Evolutionary conservation across 805 yeast genomes (phyloP).

Genomic region (Lipomyces starkeyi): DNA sequence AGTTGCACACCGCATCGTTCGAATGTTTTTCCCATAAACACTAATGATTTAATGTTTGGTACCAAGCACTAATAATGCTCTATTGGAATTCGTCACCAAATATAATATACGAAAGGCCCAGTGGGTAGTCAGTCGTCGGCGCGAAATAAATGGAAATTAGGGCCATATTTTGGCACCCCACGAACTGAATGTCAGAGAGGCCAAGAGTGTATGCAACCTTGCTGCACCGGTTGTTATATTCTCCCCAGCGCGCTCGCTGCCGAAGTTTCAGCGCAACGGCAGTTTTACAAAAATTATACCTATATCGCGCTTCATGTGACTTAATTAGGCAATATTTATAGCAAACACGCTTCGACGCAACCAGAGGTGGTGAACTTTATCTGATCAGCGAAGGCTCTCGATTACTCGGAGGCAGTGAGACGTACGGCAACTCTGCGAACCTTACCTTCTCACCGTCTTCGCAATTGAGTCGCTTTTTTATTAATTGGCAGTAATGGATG

Average conservation of each 20-base stretch:
- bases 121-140: neutral
- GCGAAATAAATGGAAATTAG: neutral
- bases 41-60: too few relatives aligned
- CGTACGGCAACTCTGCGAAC: neutral
- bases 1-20: neutral
- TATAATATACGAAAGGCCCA: too few relatives aligned
- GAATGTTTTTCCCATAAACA: too few relatives aligned
- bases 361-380: neutral
- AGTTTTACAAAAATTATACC: neutral
- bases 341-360: neutral
- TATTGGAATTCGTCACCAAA: too few relatives aligned
- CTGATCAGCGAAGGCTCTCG: neutral
- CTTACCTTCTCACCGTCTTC: neutral
- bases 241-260: neutral
- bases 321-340: neutral
- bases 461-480: neutral
- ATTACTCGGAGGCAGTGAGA: neutral
- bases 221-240: neutral
- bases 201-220: neutral
- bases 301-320: neutral
- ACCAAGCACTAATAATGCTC: neutral
- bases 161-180: neutral
- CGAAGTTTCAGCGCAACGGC: neutral
- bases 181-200: neutral
- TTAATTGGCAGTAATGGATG: conserved; percentile 8